A percentile compares a stretch with the other conserved stretches of the same genome.
Evolutionary conservation across 2,329 filamentous ascomycete species (phyloP).

Genomic region (Chrysoporthe austroafricana): DNA sequence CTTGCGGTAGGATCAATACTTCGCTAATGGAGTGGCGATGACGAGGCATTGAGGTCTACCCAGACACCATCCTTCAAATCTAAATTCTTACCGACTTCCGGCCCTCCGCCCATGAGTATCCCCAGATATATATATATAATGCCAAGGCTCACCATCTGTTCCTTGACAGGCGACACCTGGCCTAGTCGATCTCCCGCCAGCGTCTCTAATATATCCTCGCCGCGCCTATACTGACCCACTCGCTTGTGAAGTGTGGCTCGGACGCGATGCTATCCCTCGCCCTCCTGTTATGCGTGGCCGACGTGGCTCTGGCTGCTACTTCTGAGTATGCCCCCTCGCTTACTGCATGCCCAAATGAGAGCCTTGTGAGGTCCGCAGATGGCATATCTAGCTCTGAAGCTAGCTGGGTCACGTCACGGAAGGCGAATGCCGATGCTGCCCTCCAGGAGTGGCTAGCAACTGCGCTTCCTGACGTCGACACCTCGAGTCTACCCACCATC

Average conservation of each 20-base stretch:
- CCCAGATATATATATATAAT: neutral
- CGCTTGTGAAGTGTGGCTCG: neutral
- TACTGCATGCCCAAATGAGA: slow-evolving; percentile 15
- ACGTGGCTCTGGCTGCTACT: slow-evolving; percentile 20
- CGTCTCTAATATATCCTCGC: neutral
- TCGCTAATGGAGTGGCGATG: neutral
- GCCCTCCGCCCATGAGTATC: neutral
- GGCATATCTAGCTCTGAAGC: slow-evolving; percentile 24
- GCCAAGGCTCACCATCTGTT: neutral
- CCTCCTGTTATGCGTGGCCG: slow-evolving; percentile 16
- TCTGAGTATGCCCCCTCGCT: slow-evolving; percentile 4
- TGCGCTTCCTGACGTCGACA: slow-evolving; percentile 16
- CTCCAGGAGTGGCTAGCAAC: slow-evolving; percentile 18
- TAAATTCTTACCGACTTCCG: neutral
- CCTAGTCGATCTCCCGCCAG: neutral
- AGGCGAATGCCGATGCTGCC: slow-evolving; percentile 20
- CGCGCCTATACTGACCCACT: neutral
- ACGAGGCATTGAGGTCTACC: neutral
- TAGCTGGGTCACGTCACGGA: slow-evolving; percentile 14
- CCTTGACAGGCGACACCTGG: neutral
- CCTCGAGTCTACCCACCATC: slow-evolving; percentile 30
- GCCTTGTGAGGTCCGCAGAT: slow-evolving; percentile 24
- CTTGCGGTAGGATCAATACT: neutral
- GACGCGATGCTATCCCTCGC: slow-evolving; percentile 14
- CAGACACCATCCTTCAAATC: slow-evolving; percentile 3